Evolutionary conservation across 1,284 basidiomycete genomes (phyloP), one percentile per base, ranked within the genome.

Genomic region (Fomitopsis palustris): DNA sequence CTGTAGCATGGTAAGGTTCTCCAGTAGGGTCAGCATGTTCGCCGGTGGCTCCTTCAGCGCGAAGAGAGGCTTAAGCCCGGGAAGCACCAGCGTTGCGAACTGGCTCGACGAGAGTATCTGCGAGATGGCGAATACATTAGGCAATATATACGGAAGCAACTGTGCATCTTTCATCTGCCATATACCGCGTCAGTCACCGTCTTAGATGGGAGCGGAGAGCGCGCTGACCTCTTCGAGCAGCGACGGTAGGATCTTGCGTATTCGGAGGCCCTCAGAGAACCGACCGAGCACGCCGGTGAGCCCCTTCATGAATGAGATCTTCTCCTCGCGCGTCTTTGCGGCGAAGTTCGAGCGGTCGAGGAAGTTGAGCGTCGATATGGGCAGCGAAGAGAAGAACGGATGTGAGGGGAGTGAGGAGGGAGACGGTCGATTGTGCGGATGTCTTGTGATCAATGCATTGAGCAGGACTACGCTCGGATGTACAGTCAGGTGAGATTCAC

Each of bases 321-420:
- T 96, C 72, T 98, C 97, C 75, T 98, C 96, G 56, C 91, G 80
- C 2, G 94, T 89, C 72, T 98, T 96, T 1, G 94, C 88, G 2
- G 95, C 93, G 71, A 99, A 99, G 60, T 89, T 96, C 14, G 96
- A 93, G 4, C 96, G 87, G 69, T 98, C 96, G 61, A 99, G 80
- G 76, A 98, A 99, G 70, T 95, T 96, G 38, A 99, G 83, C 0
- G 96, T 98, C 1, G 94, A 96, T 37, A 99, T 96, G 16, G 96
- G 92, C n/a, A 98, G 79, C 8, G 95, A 96, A 4, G 94, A 96
- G 77, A 99, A 99, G 81, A 97, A 98, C 0, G 90, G 72, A 65
- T 94, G 88, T 0, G 88, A 83, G 7, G 93, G 88, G 41, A 99
- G 85, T 1, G 88, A 85, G 3, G 84, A 77, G 2, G 96, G 92